phyloP scores from a whole-genome alignment of 129 eudicot species.

The Helianthus annuus region HanXRQr2.0-SUNRISE NC_035444.2:62148209-62148708 shows the following conservation, averaged over 20 bases:
- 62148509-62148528: not conserved
- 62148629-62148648: slow-evolving; percentile 8
- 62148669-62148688: not conserved
- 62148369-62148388: too few relatives aligned
- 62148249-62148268: too few relatives aligned
- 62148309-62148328: not conserved
- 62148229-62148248: too few relatives aligned
- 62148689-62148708: too few relatives aligned
- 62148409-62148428: too few relatives aligned
- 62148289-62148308: too few relatives aligned
- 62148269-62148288: too few relatives aligned
- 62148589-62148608: slow-evolving; percentile 35
- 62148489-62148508: not conserved
- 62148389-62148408: not conserved
- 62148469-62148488: not conserved
- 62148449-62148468: not conserved
- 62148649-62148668: not conserved
- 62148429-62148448: not conserved
- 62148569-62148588: slow-evolving; percentile 36
- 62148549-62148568: slow-evolving; percentile 1
- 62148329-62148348: not conserved
- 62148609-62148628: slow-evolving; percentile 17
- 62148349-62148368: too few relatives aligned
- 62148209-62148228: too few relatives aligned
- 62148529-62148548: not conserved